A percentile compares a stretch with the other conserved stretches of the same genome.
Evolutionary conservation across 2,329 filamentous ascomycete species (phyloP).

Genomic region (Aspergillus ustus): DNA sequence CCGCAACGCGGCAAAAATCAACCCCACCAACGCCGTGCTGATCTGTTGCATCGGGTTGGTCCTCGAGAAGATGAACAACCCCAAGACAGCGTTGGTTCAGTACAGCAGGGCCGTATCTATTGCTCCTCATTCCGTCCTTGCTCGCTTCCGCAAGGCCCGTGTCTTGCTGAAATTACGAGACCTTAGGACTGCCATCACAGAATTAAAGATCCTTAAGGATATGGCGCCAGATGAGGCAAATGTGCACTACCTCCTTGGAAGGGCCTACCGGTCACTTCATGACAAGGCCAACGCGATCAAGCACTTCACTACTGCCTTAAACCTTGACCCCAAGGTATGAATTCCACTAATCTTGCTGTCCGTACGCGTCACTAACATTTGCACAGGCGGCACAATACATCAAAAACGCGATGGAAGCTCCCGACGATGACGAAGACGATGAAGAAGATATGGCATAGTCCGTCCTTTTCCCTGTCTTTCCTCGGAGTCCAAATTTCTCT

Average conservation of each 20-base stretch:
- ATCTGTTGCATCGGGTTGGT: constrained; percentile 91
- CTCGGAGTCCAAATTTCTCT: constrained; percentile 6
- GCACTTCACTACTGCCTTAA: constrained; percentile 92
- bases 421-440: constrained; percentile 73
- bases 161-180: constrained; percentile 77
- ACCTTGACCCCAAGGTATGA: constrained; percentile 90
- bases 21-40: constrained; percentile 89
- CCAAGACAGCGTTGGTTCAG: constrained; percentile 75
- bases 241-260: constrained; percentile 89
- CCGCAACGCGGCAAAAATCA: constrained; percentile 83
- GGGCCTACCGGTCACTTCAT: constrained; percentile 62
- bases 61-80: constrained; percentile 85
- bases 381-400: constrained; percentile 84
- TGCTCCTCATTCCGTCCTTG: constrained; percentile 78
- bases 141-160: constrained; percentile 90
- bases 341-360: not conserved
- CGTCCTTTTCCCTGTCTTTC: constrained; percentile 21
- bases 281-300: constrained; percentile 77
- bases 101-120: constrained; percentile 83
- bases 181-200: constrained; percentile 73
- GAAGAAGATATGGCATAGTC: constrained; percentile 54
- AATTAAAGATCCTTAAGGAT: constrained; percentile 87
- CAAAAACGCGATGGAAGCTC: constrained; percentile 92
- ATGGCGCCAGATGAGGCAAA: constrained; percentile 92
- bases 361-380: constrained; percentile 15